Percentiles rank a stretch among this genome's conserved stretches.
phyloP scores from a whole-genome alignment of 257 asterid species.

The Rhazya stricta region DNA sequence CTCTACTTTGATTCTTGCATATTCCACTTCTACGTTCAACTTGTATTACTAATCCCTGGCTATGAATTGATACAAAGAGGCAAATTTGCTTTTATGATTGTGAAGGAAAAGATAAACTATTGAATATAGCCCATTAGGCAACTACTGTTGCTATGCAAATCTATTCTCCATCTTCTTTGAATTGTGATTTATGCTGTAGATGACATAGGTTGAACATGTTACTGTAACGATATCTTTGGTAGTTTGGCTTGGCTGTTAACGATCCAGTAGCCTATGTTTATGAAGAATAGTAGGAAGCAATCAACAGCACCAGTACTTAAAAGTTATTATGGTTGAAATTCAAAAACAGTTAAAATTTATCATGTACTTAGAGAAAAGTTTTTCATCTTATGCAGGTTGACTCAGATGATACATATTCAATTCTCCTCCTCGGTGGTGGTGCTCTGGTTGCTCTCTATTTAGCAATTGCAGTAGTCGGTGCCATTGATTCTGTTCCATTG shows the following conservation, averaged over 20 bases:
- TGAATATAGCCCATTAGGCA: neutral
- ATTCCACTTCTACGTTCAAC: neutral
- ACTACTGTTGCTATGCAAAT: neutral
- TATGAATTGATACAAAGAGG: neutral
- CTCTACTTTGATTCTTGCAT: neutral
- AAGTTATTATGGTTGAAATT: neutral
- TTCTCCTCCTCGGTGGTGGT: conserved; percentile 52
- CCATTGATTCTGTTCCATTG: conserved; percentile 77
- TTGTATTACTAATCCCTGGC: neutral
- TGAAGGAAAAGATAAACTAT: neutral
- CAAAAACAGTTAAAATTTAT: neutral
- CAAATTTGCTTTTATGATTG: neutral
- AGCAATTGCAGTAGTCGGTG: conserved; percentile 53
- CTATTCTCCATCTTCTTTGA: neutral
- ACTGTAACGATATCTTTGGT: neutral
- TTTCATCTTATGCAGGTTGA: conserved; percentile 44
- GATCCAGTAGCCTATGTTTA: neutral
- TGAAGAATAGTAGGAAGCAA: neutral
- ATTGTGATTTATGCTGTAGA: neutral
- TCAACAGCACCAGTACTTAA: neutral
- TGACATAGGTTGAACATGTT: neutral
- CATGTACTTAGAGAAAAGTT: neutral
- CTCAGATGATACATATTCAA: conserved; percentile 42
- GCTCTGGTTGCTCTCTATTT: conserved; percentile 55
- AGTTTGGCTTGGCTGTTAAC: neutral